These are phyloP conservation scores for Phytophthora syringae DNA, from an alignment of 352 stramenopile species.

Conservation along the genomic window DNA sequence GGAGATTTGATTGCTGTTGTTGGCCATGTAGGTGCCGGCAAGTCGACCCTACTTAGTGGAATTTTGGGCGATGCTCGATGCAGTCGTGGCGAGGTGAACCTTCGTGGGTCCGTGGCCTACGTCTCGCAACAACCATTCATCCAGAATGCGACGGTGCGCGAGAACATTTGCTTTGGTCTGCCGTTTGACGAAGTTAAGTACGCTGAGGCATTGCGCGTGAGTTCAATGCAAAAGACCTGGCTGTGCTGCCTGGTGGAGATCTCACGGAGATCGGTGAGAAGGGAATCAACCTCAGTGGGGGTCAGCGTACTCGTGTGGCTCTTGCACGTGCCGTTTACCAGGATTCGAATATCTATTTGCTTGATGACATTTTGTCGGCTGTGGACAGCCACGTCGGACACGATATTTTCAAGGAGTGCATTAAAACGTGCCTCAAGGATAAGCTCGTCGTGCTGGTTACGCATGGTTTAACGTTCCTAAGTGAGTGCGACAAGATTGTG, in stretches of 20 bases:
- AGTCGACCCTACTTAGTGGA: conserved; percentile 75
- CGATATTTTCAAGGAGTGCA: conserved; percentile 90
- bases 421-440: conserved; percentile 58
- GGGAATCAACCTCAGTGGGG: conserved; percentile 94
- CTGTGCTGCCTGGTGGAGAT: conserved; percentile 83
- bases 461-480: conserved; percentile 68
- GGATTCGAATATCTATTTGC: conserved; percentile 88
- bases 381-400: conserved; percentile 96
- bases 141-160: conserved; percentile 95
- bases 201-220: conserved; percentile 57
- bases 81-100: conserved; percentile 49
- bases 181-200: conserved; percentile 73
- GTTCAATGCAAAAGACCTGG: conserved; percentile 61
- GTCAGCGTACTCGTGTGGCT: conserved; percentile 90
- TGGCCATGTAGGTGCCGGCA: conserved; percentile 65
- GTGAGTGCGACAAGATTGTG: conserved; percentile 64
- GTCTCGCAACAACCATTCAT: conserved; percentile 97
- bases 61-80: conserved; percentile 69
- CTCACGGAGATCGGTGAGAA: conserved; percentile 96
- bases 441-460: conserved; percentile 90
- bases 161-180: conserved; percentile 97
- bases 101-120: conserved; percentile 93
- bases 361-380: conserved; percentile 95
- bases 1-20: conserved; percentile 75
- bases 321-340: conserved; percentile 85